Evolutionary conservation across 345 rosid genomes (phyloP).

Genomic region (Psidium friedrichsthalianum): DNA sequence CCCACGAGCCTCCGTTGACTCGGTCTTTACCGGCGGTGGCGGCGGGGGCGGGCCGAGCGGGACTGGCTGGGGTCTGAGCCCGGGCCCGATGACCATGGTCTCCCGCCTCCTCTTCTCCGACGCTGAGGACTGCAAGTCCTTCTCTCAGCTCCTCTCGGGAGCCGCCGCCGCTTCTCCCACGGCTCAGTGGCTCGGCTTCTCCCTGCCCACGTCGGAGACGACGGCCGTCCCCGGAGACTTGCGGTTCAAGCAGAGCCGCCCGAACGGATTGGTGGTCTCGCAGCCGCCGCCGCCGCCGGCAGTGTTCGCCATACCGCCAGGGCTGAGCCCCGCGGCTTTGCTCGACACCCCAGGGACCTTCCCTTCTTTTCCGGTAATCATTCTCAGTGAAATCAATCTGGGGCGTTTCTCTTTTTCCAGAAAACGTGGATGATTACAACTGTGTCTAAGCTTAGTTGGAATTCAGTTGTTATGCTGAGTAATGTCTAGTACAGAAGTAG

Average conservation of each 20-base stretch:
- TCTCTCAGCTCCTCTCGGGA: constrained; percentile 86
- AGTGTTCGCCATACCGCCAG: constrained; percentile 67
- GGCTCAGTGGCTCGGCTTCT: constrained; percentile 22
- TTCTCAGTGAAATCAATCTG: background rate
- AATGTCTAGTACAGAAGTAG: background rate
- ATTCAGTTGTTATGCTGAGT: background rate
- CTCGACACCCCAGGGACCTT: constrained; percentile 61
- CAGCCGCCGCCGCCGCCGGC: constrained; percentile 27
- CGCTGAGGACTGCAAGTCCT: constrained; percentile 54
- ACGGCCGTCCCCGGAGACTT: constrained; percentile 8
- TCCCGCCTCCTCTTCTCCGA: constrained; percentile 75
- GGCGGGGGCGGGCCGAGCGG: background rate
- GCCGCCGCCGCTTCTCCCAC: constrained; percentile 53
- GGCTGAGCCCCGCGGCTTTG: constrained; percentile 84
- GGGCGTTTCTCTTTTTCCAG: background rate
- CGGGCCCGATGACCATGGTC: constrained; percentile 85
- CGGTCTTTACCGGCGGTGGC: constrained; percentile 11
- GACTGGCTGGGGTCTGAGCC: constrained; percentile 47
- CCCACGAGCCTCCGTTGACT: constrained; percentile 37
- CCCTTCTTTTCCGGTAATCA: constrained; percentile 30
- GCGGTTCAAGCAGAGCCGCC: constrained; percentile 19
- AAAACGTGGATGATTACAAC: background rate
- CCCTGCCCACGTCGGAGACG: constrained; percentile 34
- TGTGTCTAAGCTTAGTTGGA: background rate
- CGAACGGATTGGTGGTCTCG: constrained; percentile 34